These are phyloP conservation scores for Starmerella vitae DNA, from an alignment of 805 yeast genomes.

Conservation along the genomic window DNA sequence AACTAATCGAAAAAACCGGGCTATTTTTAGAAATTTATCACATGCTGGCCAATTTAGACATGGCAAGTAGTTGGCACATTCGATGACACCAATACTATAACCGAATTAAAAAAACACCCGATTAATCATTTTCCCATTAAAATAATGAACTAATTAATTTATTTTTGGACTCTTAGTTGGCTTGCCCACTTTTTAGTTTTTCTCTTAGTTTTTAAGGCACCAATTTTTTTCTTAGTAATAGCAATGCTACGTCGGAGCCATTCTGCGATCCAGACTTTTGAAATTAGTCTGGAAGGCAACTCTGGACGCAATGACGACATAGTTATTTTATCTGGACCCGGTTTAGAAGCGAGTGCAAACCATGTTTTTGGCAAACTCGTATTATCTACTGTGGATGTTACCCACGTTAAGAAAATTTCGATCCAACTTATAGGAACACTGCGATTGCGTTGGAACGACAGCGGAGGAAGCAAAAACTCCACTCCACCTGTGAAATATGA, in stretches of 20 bases:
- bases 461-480: conserved; percentile 1
- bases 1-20: no score
- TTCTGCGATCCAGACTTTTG: conserved; percentile 17
- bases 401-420: conserved; percentile 49
- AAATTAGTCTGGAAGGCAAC: conserved; percentile 17
- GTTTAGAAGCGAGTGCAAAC: conserved; percentile 64
- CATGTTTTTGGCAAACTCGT: conserved; percentile 66
- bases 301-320: conserved; percentile 35
- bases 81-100: no score
- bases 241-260: conserved; percentile 17
- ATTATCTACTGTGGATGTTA: conserved; percentile 60
- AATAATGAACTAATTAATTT: no score
- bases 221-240: no score
- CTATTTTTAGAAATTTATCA: no score
- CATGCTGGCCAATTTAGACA: no score
- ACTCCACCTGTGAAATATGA: conserved; percentile 32
- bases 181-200: no score
- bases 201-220: no score
- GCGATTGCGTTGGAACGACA: conserved; percentile 50
- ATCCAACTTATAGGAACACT: conserved; percentile 56
- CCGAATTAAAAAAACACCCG: no score
- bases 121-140: no score
- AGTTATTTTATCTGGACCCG: conserved; percentile 63
- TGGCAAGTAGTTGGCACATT: no score
- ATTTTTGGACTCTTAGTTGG: no score